phyloP scores from a whole-genome alignment of 257 asterid species.

The Ilex aquifolium region DNA sequence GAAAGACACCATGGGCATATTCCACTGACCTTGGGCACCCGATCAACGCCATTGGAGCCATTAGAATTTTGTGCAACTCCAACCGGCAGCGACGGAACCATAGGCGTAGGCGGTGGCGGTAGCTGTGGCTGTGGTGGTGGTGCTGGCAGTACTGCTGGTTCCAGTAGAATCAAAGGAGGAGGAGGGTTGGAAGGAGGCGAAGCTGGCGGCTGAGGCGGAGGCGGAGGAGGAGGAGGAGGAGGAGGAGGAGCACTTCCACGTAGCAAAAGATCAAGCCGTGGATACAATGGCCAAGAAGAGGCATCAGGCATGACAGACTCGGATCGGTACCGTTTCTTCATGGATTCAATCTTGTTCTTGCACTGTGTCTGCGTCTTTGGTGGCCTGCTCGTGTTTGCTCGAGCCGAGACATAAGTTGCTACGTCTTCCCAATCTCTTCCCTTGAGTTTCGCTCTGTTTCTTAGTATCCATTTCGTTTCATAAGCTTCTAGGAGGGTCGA shows the following conservation, averaged over 20 bases:
- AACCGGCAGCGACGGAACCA: constrained; percentile 1
- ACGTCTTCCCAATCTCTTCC: constrained; percentile 95
- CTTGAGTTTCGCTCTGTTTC: constrained; percentile 81
- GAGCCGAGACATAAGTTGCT: constrained; percentile 55
- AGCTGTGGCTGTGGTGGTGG: constrained; percentile 4
- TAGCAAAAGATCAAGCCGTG: constrained; percentile 67
- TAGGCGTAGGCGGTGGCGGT: background rate
- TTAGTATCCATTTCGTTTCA: constrained; percentile 70
- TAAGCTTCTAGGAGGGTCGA: constrained; percentile 69
- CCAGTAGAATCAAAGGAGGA: constrained; percentile 4
- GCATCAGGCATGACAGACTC: constrained; percentile 61
- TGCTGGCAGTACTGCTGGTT: constrained; percentile 10
- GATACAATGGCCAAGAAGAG: constrained; percentile 75
- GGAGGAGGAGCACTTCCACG: constrained; percentile 48
- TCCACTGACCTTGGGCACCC: constrained; percentile 46
- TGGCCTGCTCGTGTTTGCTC: constrained; percentile 36
- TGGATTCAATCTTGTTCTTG: constrained; percentile 86
- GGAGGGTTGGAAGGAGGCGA: constrained; percentile 3
- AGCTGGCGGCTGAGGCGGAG: background rate
- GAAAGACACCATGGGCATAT: background rate
- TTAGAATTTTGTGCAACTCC: background rate
- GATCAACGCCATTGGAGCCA: constrained; percentile 24
- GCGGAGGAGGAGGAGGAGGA: constrained; percentile 3
- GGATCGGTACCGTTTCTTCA: constrained; percentile 88
- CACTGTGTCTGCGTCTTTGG: constrained; percentile 82